Evolutionary conservation across 2,329 filamentous ascomycete species (phyloP), one percentile per base, ranked within the genome.

Genomic region (Hypoxylon sp.): DNA sequence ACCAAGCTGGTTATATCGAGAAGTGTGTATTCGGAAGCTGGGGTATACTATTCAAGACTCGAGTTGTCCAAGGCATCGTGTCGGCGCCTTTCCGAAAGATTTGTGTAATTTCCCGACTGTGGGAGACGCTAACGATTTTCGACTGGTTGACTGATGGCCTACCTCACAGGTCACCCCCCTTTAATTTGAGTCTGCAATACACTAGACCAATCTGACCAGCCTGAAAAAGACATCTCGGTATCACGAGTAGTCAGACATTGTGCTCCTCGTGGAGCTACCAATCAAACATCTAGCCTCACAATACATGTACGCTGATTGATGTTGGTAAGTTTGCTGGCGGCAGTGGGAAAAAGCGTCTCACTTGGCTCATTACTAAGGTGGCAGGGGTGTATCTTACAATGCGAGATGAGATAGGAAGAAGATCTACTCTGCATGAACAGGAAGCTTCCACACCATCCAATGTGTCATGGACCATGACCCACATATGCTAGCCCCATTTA

Each of bases 341-440:
- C 19, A 46, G 43, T 23, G 39, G 34, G 45, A 23, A 46, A 19
- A 50, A 16, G 11, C n/a, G 45, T 48, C 45, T 57, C 43, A 29
- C 23, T 27, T 56, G 11, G 27, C 21, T 39, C 8, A 39, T 29
- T 41, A 9, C 21, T 47, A 48, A 39, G 43, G 25, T 12, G 16
- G 37, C 37, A 41, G 37, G 37, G 37, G 8, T 41, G 43, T 12
- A 25, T 25, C 12, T 25, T 39, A 29, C 39, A 51, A 30, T 48
- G 37, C n/a, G 46, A 43, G 23, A 27, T 45, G 23, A 32, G 34
- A 39, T 51, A 45, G 16, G 52, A 39, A 32, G 46, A 34, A 39
- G 63, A 68, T 63, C 59, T 34, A 51, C 62, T 11, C 53, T 53
- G 65, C 65, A 68, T 68, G 55, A 66, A 63, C 46, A 57, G 37